Evolutionary conservation across 2,329 filamentous ascomycete genomes (phyloP).

Genomic region (Neurospora crassa): DNA sequence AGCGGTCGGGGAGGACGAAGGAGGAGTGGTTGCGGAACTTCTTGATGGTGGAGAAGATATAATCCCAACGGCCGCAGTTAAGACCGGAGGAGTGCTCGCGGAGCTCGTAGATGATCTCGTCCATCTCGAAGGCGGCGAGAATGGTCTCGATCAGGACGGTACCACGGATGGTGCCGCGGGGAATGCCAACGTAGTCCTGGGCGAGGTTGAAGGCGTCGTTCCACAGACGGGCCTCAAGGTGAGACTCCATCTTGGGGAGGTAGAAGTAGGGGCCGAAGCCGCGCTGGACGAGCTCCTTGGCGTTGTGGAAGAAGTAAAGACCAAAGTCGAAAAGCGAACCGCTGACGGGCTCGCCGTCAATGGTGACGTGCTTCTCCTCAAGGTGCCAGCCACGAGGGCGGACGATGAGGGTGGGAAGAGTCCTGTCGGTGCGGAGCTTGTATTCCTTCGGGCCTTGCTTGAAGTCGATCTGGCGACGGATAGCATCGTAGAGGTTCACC

Average conservation of each 20-base stretch:
- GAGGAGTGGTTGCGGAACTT: slow-evolving; percentile 92
- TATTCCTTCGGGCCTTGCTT: slow-evolving; percentile 93
- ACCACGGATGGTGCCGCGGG: slow-evolving; percentile 82
- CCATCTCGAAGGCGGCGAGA: slow-evolving; percentile 97
- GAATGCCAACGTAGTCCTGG: slow-evolving; percentile 87
- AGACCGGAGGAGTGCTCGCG: slow-evolving; percentile 92
- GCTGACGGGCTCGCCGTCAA: slow-evolving; percentile 91
- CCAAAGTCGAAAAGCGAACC: slow-evolving; percentile 94
- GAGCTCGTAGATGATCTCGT: slow-evolving; percentile 99
- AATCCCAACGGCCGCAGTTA: slow-evolving; percentile 99
- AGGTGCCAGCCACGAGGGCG: slow-evolving; percentile 96
- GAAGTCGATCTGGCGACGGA: slow-evolving; percentile 90
- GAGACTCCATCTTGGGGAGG: slow-evolving; percentile 95
- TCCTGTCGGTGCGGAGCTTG: slow-evolving; percentile 87
- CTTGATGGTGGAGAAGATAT: slow-evolving; percentile 99
- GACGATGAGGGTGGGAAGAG: slow-evolving; percentile 80
- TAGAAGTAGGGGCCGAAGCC: slow-evolving; percentile 95
- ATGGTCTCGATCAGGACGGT: slow-evolving; percentile 98
- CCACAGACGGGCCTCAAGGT: slow-evolving; percentile 94
- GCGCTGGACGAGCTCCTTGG: slow-evolving; percentile 71
- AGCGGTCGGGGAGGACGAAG: slow-evolving; percentile 89
- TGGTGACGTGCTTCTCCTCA: slow-evolving; percentile 94
- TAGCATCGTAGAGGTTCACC: slow-evolving; percentile 93
- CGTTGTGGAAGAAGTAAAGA: slow-evolving; percentile 99
- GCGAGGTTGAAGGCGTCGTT: slow-evolving; percentile 95